Percentiles rank a stretch among this genome's conserved stretches.
phyloP scores from a whole-genome alignment of 192 early-diverging fungal genomes.

The Phlyctochytrium arcticum region DNA sequence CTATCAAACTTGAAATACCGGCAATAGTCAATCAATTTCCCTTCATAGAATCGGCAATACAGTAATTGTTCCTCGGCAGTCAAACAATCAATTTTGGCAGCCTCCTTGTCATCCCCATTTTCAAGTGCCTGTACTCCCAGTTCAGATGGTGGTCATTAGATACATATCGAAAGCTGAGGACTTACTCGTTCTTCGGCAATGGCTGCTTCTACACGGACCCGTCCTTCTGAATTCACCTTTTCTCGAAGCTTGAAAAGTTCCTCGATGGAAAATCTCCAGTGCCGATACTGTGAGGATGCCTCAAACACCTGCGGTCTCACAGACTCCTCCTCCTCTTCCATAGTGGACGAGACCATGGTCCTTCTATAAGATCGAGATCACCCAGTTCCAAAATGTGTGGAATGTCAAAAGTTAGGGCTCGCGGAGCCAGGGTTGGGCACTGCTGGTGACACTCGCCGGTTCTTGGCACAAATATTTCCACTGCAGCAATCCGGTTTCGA shows the following conservation, averaged over 20 bases:
- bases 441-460: too few species aligned
- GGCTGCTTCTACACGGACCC: constrained; percentile 3
- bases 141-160: not conserved
- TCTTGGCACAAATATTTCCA: too few species aligned
- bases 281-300: constrained; percentile 23
- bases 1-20: constrained; percentile 31
- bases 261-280: constrained; percentile 25
- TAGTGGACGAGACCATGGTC: too few species aligned
- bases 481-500: too few species aligned
- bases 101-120: not conserved
- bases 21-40: constrained; percentile 30
- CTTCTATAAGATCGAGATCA: too few species aligned
- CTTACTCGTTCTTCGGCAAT: constrained; percentile 19
- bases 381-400: too few species aligned
- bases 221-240: constrained; percentile 19
- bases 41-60: constrained; percentile 33
- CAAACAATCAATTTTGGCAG: constrained; percentile 27
- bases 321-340: too few species aligned
- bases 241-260: constrained; percentile 22
- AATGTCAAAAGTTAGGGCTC: too few species aligned
- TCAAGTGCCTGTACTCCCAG: not conserved
- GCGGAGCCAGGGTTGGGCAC: too few species aligned
- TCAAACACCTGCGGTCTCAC: constrained; percentile 12
- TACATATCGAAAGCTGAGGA: not conserved
- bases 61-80: constrained; percentile 33